Evolutionary conservation across 2,329 filamentous ascomycete genomes (phyloP), one percentile per base, ranked within the genome.

Genomic region (Colletotrichum magnum): DNA sequence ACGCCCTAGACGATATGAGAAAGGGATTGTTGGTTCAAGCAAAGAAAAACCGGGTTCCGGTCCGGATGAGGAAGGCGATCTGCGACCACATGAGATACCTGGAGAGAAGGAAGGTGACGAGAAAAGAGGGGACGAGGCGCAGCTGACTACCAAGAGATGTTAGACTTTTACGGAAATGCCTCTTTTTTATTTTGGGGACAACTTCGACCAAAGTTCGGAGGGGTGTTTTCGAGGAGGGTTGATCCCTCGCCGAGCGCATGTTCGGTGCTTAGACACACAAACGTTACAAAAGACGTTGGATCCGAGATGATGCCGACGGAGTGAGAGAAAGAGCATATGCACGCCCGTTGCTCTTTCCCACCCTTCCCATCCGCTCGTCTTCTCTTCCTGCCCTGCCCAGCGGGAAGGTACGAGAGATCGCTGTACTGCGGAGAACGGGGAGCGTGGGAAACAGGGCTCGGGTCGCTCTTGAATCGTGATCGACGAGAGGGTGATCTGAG

Each of bases 21-120:
- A 39, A 39, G 12, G 28, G 57, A 41, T 28, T 16, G 18, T 32
- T 32, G 18, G 32, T 26, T 60, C 32, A 50, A 43, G 58, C 58
- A 58, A 48, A 21, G 28, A 32, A 32, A 32, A 32, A 2, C 28
- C 43, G 6, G 26, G 45, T n/a, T 18, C 10, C 7, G 10, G 15
- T 26, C 47, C 47, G 10, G 32, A 52, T 52, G 32, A 43, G 47
- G 58, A 60, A 60, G 58, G 47, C 58, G 58, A 60, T 9, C 28
- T 32, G 28, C 28, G 6, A 32, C 28, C 28, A 32, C 28, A 32
- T 7, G 36, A 18, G 9, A 18, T 13, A 43, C 39, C 39, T 9
- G 13, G 12, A 43, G 9, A 43, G 39, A 43, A 12, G 16, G 39
- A 43, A 43, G 39, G 39, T 9, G 16, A 43, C 5, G 12, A 15